A percentile compares a stretch with the other conserved stretches of the same genome.
These are phyloP conservation scores for Miamiensis avidus DNA, from an alignment of 169 alveolate genomes.

Conservation along the genomic window DNA sequence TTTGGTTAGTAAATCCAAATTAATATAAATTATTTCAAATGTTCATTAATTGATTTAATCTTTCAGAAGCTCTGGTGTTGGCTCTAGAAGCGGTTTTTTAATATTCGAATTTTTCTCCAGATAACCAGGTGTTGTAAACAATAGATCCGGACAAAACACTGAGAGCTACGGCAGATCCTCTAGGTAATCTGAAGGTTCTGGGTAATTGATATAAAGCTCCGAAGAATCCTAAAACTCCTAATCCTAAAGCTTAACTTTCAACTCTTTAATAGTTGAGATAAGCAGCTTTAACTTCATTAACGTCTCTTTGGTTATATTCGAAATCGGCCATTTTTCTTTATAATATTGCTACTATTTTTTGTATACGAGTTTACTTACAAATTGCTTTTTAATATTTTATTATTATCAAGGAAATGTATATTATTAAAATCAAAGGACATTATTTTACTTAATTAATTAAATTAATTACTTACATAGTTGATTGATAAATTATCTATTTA, in stretches of 20 bases:
- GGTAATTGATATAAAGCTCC: background rate
- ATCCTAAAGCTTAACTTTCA: background rate
- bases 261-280: background rate
- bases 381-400: too few relatives aligned
- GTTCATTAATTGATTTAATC: background rate
- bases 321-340: background rate
- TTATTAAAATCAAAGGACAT: too few relatives aligned
- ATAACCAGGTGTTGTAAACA: background rate
- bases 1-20: too few relatives aligned
- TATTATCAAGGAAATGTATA: too few relatives aligned
- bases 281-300: background rate
- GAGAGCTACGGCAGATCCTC: background rate
- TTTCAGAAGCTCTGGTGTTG: background rate
- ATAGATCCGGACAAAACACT: background rate
- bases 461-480: too few relatives aligned
- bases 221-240: background rate
- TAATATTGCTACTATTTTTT: background rate
- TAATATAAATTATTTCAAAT: too few relatives aligned
- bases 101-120: background rate
- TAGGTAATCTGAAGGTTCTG: background rate
- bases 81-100: background rate
- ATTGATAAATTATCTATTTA: too few relatives aligned
- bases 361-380: too few relatives aligned
- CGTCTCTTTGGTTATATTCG: background rate
- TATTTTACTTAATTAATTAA: too few relatives aligned